Base-by-base conservation (phyloP, 129 eudicot genomes). In the Flaveria trinervia region DNA sequence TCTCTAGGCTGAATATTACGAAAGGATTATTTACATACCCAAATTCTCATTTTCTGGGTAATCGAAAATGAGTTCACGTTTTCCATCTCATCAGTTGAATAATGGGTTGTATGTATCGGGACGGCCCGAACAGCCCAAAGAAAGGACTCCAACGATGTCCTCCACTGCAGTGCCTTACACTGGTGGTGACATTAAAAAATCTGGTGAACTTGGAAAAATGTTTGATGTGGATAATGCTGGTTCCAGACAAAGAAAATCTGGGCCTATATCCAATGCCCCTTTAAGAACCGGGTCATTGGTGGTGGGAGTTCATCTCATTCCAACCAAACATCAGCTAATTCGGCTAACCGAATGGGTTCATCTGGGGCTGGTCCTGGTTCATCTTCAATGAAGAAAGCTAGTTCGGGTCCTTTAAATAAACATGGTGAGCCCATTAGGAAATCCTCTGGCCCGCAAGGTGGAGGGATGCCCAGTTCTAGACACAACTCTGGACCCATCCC, bases 141-240 rank as follows among this genome's bases (percentile, higher is more conserved):
- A 92, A 77, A 78, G 89, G 81, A 51, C 84, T 4, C 97, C 92
- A 20, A 92, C 97, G 4, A 92, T 92, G 97, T 89, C 90, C 80
- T 87, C 97, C 9, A 86, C 89, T 1, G 92, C 97, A 43, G 87
- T 85, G 50, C 96, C 95, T 20, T 92, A 92, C 70, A 92, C 96
- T 3, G 97, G 97, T 3, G 97, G 97, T 52, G 94, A 91, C 76
- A 91, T 91, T 7, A 91, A 91, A 74, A 91, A 88, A 28, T 91
- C 97, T 1, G 96, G 97, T 12, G 96, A 92, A 68, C 92, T 92
- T 18, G 97, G 97, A 4, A 92, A 92, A 82, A 92, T 92, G 97
- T 92, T 92, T 79, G 97, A 88, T 74, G 83, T 87, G 54, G 91
- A 88, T 11, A 88, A 93, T 56, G 84, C 92, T 3, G 75, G 81